Evolutionary conservation across 768 basidiomycete genomes (phyloP), one percentile per base, ranked within the genome.

Genomic region (Lactifluus pinguis): DNA sequence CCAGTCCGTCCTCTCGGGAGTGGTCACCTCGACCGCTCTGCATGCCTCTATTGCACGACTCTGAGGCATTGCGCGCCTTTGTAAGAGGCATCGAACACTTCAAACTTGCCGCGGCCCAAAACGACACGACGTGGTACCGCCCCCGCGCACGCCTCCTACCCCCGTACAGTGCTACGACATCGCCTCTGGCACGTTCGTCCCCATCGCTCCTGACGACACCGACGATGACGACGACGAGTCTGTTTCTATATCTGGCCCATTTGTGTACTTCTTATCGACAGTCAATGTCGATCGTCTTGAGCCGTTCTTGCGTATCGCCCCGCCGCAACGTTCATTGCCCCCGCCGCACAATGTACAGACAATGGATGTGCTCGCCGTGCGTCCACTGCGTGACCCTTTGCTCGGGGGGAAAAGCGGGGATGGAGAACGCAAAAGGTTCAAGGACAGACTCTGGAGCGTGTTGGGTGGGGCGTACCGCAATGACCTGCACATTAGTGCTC

Each of bases 11-110:
- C 68, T 80, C 29, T 87, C 93, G n/a, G 75, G 82, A 38, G 91
- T 98, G 62, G 95, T 98, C 49, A 81, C 85, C 6, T 98, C 94
- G 11, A 89, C 89, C 14, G 79, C 85, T 5, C 76, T 95, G 38
- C 94, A 97, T 72, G 92, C 95, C 0, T 78, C 83, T 32, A 89
- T 97, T 98, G 39, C 80, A 82, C 61, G 85, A 89, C 70, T 93
- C 92, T 0, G 94, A 95, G 70, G 73, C 69, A 7, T 77, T 97
- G 58, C 82, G 94, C 17, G 70, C 77, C 17, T 72, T 79, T 19
- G 76, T 86, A 30, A 93, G 92, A 5, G 85, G 87, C 8, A 73
- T 92, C 36, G 92, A 92, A 70, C 77, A 95, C 41, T 98, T 93
- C 80, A 88, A 92, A 72, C 73, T 88, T 39, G 94, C 95, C 3